phyloP scores from a whole-genome alignment of 805 yeast species.

The Candida vartiovaarae region DNA sequence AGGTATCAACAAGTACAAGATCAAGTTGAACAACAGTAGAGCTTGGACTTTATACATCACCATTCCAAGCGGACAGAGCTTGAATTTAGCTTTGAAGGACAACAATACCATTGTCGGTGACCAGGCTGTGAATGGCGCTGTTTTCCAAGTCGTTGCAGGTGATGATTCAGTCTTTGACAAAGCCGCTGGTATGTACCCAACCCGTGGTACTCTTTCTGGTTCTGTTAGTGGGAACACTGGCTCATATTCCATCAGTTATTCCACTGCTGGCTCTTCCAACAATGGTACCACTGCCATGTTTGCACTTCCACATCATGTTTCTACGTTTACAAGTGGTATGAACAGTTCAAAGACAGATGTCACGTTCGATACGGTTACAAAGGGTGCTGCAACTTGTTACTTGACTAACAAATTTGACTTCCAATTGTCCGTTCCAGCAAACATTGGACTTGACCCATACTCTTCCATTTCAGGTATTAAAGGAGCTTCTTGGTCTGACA shows the following conservation, averaged over 20 bases:
- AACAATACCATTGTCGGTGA: constrained; percentile 37
- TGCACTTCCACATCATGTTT: constrained; percentile 64
- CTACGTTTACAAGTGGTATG: constrained; percentile 30
- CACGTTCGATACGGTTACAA: constrained; percentile 40
- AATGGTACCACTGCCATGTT: constrained; percentile 42
- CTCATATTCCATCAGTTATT: constrained; percentile 36
- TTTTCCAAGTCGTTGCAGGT: constrained; percentile 56
- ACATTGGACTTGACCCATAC: constrained; percentile 40
- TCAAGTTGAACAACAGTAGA: constrained; percentile 45
- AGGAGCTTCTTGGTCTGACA: constrained; percentile 21
- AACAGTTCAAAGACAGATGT: constrained; percentile 27
- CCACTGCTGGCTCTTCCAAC: constrained; percentile 38
- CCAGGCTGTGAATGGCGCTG: constrained; percentile 38
- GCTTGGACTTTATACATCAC: constrained; percentile 65
- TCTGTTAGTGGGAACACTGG: constrained; percentile 32
- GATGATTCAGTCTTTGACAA: constrained; percentile 44
- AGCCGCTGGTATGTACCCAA: constrained; percentile 58
- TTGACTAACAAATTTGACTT: constrained; percentile 34
- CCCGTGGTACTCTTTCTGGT: constrained; percentile 38
- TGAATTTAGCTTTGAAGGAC: constrained; percentile 23
- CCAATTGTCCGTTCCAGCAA: constrained; percentile 36
- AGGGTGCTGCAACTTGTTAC: constrained; percentile 41
- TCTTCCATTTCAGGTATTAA: constrained; percentile 26
- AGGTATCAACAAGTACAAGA: constrained; percentile 46
- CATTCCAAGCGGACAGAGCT: constrained; percentile 33